phyloP scores from a whole-genome alignment of 1,139 yeast genomes.

The Pichia sp. region DNA sequence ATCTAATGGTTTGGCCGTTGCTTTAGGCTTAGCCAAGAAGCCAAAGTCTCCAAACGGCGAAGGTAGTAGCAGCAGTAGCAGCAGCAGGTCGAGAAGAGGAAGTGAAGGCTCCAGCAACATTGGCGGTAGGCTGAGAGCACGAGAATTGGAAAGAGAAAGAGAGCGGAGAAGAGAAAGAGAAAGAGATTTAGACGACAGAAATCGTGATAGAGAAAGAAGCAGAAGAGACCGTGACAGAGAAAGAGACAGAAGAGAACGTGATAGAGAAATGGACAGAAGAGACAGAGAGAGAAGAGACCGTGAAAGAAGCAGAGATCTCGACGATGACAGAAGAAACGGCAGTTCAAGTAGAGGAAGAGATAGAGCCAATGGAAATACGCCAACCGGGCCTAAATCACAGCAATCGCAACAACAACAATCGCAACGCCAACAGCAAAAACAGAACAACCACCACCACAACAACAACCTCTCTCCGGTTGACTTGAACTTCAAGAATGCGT shows the following conservation, averaged over 20 bases:
- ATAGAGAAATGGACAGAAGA: background rate
- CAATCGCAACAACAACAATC: no score
- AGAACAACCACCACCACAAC: no score
- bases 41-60: background rate
- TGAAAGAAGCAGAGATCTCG: background rate
- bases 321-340: background rate
- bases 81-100: background rate
- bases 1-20: conserved; percentile 1
- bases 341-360: background rate
- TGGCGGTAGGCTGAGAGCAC: background rate
- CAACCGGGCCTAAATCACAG: no score
- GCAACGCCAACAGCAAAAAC: no score
- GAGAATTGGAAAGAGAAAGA: background rate
- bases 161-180: background rate
- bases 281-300: background rate
- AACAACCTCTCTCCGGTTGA: no score
- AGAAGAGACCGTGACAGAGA: background rate
- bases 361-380: background rate
- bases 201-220: background rate
- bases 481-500: conserved; percentile 21
- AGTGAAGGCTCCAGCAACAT: background rate
- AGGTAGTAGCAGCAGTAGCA: background rate
- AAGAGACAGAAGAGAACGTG: background rate
- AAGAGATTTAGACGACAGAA: background rate
- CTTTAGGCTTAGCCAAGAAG: background rate